Evolutionary conservation across 495 filamentous ascomycete genomes (phyloP), one percentile per base, ranked within the genome.

Genomic region (Umbilicaria muhlenbergii): DNA sequence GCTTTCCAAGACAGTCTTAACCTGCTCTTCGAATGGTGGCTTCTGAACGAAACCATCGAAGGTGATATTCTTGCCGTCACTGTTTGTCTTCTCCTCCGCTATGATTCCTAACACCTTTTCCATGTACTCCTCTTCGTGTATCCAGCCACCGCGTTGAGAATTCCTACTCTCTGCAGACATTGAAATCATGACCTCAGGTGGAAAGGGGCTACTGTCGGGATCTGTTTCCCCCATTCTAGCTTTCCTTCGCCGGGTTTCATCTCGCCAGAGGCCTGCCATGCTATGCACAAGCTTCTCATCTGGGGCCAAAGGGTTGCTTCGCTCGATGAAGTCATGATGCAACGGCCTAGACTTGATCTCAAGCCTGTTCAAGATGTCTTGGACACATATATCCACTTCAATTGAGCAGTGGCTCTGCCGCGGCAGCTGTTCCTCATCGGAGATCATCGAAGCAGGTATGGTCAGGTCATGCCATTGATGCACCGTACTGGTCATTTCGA

Each of bases 251-350:
- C 72, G 74, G 1, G 79, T 85, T 58, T 98, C 91, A 55, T 94
- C 87, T 59, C 77, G 77, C 91, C 91, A 98, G 14, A 98, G 59
- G 4, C 83, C 85, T 44, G 84, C 88, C 80, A 98, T 85, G 49
- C 92, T 96, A 55, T 82, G 86, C 34, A 95, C 88, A 4, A 86
- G 62, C 53, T 87, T 91, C 55, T 87, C 66, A 48, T 86, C 78
- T 1, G 73, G 57, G 0, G 70, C 60, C 40, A 77, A 55, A 12
- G 81, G 77, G 33, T 71, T 67, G n/a, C 78, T 62, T 11, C 71
- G 67, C 60, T 98, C 92, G 16, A 75, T 61, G 45, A 98, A 95
- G 53, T 92, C 82, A 52, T 94, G 82, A 51, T 98, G 91, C 7
- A 95, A 67, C 4, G 63, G 68, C 17, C 92, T 75, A 42, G 81